phyloP scores from a whole-genome alignment of 2,329 filamentous ascomycete genomes.

The Ploettnerulaceae sp. region DNA sequence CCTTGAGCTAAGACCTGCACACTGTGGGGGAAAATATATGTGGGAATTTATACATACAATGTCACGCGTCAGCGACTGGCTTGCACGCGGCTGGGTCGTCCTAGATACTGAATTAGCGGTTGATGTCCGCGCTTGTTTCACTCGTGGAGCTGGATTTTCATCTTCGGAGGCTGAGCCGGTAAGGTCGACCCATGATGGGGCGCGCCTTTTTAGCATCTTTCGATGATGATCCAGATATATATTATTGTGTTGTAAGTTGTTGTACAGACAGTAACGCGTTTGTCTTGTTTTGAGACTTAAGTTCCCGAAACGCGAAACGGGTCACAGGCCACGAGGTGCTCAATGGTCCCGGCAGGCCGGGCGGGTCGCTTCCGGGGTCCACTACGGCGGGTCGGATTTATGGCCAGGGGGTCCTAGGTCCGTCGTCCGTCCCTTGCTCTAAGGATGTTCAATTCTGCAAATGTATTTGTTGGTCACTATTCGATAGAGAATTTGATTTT shows the following conservation, averaged over 20 bases:
- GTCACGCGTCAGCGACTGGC: constrained; percentile 23
- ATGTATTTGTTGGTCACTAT: too few species aligned
- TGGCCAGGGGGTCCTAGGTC: too few species aligned
- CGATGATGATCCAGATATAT: too few species aligned
- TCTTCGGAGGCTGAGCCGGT: constrained; percentile 36
- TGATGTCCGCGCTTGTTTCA: constrained; percentile 28
- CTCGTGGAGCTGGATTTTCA: constrained; percentile 19
- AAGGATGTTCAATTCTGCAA: not conserved
- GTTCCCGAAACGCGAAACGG: not conserved
- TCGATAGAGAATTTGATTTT: too few species aligned
- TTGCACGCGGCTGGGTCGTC: constrained; percentile 20
- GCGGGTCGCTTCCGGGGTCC: not conserved
- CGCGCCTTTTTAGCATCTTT: constrained; percentile 36
- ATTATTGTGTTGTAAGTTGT: too few species aligned
- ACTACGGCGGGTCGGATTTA: not conserved
- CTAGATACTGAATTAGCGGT: not conserved
- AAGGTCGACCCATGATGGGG: constrained; percentile 39
- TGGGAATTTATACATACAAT: too few species aligned
- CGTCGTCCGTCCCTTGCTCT: not conserved
- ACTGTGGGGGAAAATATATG: too few species aligned
- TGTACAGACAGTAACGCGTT: too few species aligned
- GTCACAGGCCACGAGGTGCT: constrained; percentile 4
- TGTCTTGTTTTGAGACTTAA: not conserved
- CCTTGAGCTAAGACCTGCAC: too few species aligned
- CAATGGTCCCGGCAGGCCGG: not conserved